Percentiles rank a stretch among this genome's conserved stretches.
Evolutionary conservation across 495 filamentous ascomycete species (phyloP).

Genomic region (Opeltia flavorubescens): DNA sequence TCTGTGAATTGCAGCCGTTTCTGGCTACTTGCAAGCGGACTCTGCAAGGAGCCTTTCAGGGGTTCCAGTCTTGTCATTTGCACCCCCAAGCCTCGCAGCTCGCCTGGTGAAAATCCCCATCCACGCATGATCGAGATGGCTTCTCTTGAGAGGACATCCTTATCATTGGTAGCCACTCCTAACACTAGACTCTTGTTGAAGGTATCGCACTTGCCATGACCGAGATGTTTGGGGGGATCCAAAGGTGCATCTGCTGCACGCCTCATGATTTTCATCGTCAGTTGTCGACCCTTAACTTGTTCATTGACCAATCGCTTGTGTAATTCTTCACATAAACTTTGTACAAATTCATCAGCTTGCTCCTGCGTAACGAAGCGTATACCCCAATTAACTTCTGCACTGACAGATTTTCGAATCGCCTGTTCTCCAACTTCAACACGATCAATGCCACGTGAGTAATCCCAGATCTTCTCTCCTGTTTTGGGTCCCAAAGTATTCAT

Average conservation of each 20-base stretch:
- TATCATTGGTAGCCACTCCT: slow-evolving; percentile 65
- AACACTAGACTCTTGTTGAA: slow-evolving; percentile 77
- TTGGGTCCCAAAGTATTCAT: slow-evolving; percentile 67
- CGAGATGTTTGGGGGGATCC: slow-evolving; percentile 86
- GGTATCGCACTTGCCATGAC: slow-evolving; percentile 87
- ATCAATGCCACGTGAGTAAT: slow-evolving; percentile 85
- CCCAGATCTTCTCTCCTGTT: slow-evolving; percentile 81
- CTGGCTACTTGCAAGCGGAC: slow-evolving; percentile 43
- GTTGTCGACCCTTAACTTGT: slow-evolving; percentile 67
- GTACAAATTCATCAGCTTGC: slow-evolving; percentile 82
- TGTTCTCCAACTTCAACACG: slow-evolving; percentile 73
- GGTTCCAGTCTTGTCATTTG: slow-evolving; percentile 87
- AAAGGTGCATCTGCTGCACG: slow-evolving; percentile 74
- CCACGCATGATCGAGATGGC: slow-evolving; percentile 67
- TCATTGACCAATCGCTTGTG: slow-evolving; percentile 67
- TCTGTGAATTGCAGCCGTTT: slow-evolving; percentile 44
- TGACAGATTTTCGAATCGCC: slow-evolving; percentile 71
- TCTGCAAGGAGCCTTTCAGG: slow-evolving; percentile 36
- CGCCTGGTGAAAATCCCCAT: slow-evolving; percentile 77
- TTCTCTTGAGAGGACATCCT: slow-evolving; percentile 59
- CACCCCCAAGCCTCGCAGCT: slow-evolving; percentile 76
- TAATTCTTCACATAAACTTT: slow-evolving; percentile 68
- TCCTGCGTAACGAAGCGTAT: slow-evolving; percentile 81
- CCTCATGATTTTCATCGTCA: slow-evolving; percentile 89
- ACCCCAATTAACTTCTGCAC: slow-evolving; percentile 95